A percentile compares a stretch with the other conserved stretches of the same genome.
Evolutionary conservation across 768 basidiomycete species (phyloP).

Genomic region (Russula dissimulans): DNA sequence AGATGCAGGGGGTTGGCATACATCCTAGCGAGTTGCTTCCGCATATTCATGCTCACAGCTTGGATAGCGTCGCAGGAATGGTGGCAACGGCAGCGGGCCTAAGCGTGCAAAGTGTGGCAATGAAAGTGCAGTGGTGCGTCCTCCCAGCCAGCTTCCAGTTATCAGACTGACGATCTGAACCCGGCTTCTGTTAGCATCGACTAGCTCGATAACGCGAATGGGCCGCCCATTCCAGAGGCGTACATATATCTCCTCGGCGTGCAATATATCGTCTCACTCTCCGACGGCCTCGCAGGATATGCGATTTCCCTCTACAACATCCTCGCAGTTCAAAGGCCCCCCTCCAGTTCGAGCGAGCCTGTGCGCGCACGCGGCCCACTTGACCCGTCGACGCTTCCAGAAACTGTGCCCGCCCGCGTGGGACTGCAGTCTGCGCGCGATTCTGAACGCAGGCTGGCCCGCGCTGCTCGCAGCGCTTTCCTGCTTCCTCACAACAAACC

Average conservation of each 20-base stretch:
- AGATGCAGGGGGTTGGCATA: slow-evolving; percentile 77
- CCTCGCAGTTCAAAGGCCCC: slow-evolving; percentile 54
- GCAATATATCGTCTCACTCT: slow-evolving; percentile 78
- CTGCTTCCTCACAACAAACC: slow-evolving; percentile 81
- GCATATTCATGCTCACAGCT: slow-evolving; percentile 32
- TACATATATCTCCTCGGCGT: slow-evolving; percentile 90
- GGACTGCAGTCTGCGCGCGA: slow-evolving; percentile 61
- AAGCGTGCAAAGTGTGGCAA: slow-evolving; percentile 51
- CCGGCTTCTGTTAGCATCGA: slow-evolving; percentile 58
- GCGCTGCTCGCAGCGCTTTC: slow-evolving; percentile 84
- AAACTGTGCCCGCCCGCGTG: slow-evolving; percentile 42
- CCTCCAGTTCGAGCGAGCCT: slow-evolving; percentile 51
- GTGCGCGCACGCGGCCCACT: slow-evolving; percentile 68
- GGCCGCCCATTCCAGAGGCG: slow-evolving; percentile 85
- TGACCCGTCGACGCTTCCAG: slow-evolving; percentile 46
- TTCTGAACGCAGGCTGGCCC: slow-evolving; percentile 88
- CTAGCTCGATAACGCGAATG: slow-evolving; percentile 94
- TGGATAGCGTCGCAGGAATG: slow-evolving; percentile 61
- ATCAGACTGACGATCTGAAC: neutral
- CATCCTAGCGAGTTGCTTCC: slow-evolving; percentile 29
- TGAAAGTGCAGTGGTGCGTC: slow-evolving; percentile 86
- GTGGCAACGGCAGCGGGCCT: no score
- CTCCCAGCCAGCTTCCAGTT: neutral
- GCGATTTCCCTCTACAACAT: slow-evolving; percentile 69
- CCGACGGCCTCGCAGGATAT: slow-evolving; percentile 74